Conservation (phyloP, 2,329 filamentous ascomycete genomes). For the Aspergillus tamarii region DNA sequence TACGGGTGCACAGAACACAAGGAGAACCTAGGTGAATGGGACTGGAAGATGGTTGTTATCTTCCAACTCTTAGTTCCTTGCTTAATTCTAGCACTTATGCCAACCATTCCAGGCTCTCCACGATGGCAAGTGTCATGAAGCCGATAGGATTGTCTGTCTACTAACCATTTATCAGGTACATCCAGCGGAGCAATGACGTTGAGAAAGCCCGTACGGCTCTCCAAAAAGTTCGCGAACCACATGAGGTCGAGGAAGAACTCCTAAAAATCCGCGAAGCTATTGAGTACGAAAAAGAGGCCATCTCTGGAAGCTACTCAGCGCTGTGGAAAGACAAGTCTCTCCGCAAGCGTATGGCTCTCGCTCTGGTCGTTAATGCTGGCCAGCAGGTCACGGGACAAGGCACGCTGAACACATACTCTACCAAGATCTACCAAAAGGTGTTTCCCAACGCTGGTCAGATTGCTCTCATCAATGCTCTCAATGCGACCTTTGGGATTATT, state of each 20-base stretch:
- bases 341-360: constrained; percentile 67
- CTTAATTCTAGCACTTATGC: constrained; percentile 64
- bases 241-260: constrained; percentile 70
- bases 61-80: constrained; percentile 71
- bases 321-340: constrained; percentile 72
- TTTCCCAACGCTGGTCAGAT: constrained; percentile 63
- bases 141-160: not conserved
- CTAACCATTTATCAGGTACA: constrained; percentile 33
- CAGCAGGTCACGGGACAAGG: constrained; percentile 75
- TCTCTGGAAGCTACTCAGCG: constrained; percentile 64
- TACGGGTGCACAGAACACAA: constrained; percentile 63
- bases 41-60: constrained; percentile 73
- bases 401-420: constrained; percentile 72
- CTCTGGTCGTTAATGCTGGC: constrained; percentile 69
- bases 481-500: constrained; percentile 71
- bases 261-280: constrained; percentile 68
- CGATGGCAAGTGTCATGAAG: constrained; percentile 57
- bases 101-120: constrained; percentile 69
- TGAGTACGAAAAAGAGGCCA: constrained; percentile 72
- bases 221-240: constrained; percentile 63
- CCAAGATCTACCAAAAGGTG: constrained; percentile 73
- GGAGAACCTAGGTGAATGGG: constrained; percentile 66
- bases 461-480: constrained; percentile 73
- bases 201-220: constrained; percentile 64
- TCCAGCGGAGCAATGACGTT: constrained; percentile 63